These are phyloP conservation scores for Populus trichocarpa DNA, from an alignment of 441 rosid genomes.

Conservation along the genomic window DNA sequence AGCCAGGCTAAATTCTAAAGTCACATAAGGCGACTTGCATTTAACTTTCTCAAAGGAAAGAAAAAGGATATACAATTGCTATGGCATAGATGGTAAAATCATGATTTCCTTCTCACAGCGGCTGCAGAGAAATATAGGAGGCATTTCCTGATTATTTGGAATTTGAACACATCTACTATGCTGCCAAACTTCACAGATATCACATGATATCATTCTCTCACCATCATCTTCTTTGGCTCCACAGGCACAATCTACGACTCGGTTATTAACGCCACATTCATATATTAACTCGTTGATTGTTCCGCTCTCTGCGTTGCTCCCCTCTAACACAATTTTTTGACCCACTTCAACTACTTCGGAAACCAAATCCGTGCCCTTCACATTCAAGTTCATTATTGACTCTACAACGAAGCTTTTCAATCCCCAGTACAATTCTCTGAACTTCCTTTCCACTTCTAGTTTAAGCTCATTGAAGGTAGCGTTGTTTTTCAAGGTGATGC, in stretches of 20 bases:
- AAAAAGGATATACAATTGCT: not conserved
- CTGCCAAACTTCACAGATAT: conserved; percentile 87
- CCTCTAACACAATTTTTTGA: conserved; percentile 46
- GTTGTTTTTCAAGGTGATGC: conserved; percentile 46
- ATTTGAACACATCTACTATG: conserved; percentile 73
- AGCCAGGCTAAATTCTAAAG: not conserved
- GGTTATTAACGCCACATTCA: conserved; percentile 27
- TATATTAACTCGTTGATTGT: conserved; percentile 19
- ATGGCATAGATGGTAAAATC: conserved; percentile 56
- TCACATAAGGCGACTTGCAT: not conserved
- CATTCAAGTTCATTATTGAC: conserved; percentile 37
- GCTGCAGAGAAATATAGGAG: conserved; percentile 76
- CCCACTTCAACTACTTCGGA: conserved; percentile 43
- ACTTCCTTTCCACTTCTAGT: conserved; percentile 55
- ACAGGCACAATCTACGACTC: conserved; percentile 54
- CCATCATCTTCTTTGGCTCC: conserved; percentile 80
- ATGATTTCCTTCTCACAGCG: conserved; percentile 73
- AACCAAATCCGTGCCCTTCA: conserved; percentile 37
- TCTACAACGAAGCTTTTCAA: conserved; percentile 43
- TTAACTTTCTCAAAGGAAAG: not conserved
- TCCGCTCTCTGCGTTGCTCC: conserved; percentile 33
- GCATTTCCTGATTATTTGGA: conserved; percentile 61
- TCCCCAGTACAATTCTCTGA: conserved; percentile 73
- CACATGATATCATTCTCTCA: conserved; percentile 75
- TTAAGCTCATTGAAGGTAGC: conserved; percentile 62